Percentiles rank a stretch among this genome's conserved stretches.
Conservation (phyloP, 192 early-diverging fungal species). For the Coemansia sp. region DNA sequence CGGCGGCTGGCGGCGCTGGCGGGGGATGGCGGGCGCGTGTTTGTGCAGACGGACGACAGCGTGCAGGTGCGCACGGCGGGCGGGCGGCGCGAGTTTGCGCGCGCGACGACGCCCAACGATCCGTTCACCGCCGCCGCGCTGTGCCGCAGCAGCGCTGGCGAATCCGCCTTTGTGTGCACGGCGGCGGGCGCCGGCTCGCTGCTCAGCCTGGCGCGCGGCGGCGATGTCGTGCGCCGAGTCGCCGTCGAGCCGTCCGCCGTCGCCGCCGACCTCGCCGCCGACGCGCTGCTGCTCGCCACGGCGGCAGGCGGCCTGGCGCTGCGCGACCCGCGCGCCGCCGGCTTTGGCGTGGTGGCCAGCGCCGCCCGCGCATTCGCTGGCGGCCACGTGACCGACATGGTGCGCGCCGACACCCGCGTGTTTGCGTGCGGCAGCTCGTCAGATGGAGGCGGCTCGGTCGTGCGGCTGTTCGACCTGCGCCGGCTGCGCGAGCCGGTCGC, state of each 20-base stretch:
- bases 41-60: constrained; percentile 65
- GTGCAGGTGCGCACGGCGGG: constrained; percentile 66
- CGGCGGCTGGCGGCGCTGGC: constrained; percentile 65
- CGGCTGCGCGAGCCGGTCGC: constrained; percentile 14
- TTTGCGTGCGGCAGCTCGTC: constrained; percentile 19
- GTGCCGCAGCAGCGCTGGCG: constrained; percentile 9
- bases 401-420: not conserved
- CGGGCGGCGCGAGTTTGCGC: constrained; percentile 47
- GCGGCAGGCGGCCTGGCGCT: constrained; percentile 22
- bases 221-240: constrained; percentile 12
- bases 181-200: constrained; percentile 40
- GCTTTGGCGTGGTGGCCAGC: constrained; percentile 6
- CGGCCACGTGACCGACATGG: constrained; percentile 26
- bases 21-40: constrained; percentile 51
- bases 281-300: constrained; percentile 23
- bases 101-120: constrained; percentile 58
- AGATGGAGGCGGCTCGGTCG: not conserved
- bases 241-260: constrained; percentile 22
- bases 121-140: constrained; percentile 31
- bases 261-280: not conserved
- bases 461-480: constrained; percentile 39
- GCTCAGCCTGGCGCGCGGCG: constrained; percentile 26
- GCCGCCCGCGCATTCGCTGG: constrained; percentile 9
- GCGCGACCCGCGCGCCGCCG: constrained; percentile 31
- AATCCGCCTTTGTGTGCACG: constrained; percentile 49